phyloP scores from a whole-genome alignment of 768 basidiomycete species.

The Rhizopogon salebrosus region DNA sequence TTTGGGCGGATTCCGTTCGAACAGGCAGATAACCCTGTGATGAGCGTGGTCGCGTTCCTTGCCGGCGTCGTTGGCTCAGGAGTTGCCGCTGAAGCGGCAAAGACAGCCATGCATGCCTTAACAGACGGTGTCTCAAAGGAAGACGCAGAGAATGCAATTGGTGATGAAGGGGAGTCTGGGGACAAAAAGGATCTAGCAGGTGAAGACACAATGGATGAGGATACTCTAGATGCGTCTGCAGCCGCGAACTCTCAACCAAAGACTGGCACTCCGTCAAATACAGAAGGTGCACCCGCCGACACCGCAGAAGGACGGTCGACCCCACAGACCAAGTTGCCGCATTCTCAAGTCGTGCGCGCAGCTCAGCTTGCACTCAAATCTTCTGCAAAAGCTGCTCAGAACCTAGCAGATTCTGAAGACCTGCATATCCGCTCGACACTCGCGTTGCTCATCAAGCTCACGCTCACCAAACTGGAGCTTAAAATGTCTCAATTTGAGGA shows the following conservation, averaged over 20 bases:
- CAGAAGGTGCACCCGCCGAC: conserved; percentile 34
- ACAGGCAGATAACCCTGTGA: conserved; percentile 94
- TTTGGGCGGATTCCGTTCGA: conserved; percentile 86
- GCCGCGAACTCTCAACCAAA: conserved; percentile 10
- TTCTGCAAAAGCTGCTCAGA: conserved; percentile 78
- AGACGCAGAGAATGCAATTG: conserved; percentile 26
- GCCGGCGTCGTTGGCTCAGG: conserved; percentile 88
- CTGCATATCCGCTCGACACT: conserved; percentile 72
- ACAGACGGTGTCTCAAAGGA: conserved; percentile 51
- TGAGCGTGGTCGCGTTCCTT: conserved; percentile 97
- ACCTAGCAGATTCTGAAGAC: conserved; percentile 82
- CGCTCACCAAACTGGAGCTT: conserved; percentile 82
- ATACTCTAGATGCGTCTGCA: conserved; percentile 12
- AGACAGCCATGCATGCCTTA: conserved; percentile 79
- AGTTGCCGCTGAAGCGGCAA: conserved; percentile 91
- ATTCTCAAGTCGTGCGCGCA: conserved; percentile 74
- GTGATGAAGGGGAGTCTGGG: conserved; percentile 23
- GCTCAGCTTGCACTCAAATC: conserved; percentile 86
- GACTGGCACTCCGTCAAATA: conserved; percentile 11
- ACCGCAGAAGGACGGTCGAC: conserved; percentile 30
- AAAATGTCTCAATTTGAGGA: conserved; percentile 96
- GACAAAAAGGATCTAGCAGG: conserved; percentile 35
- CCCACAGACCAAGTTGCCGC: conserved; percentile 40
- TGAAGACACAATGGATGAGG: conserved; percentile 33
- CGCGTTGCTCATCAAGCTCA: conserved; percentile 80